These are phyloP conservation scores for Pouteria glomerata DNA, from an alignment of 148 eudicot species.

Conservation along the genomic window DNA sequence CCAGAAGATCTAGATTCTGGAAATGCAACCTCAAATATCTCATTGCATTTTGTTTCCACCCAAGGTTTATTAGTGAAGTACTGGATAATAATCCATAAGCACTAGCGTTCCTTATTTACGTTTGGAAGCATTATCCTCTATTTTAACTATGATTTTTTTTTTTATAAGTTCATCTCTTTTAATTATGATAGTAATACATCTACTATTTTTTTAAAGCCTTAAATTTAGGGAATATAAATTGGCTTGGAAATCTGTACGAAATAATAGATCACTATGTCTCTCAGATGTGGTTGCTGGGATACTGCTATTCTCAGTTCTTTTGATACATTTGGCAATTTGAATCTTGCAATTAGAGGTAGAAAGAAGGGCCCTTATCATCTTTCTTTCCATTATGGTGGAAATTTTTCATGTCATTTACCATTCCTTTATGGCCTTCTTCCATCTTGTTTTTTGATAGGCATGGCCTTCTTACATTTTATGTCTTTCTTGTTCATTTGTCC, in stretches of 20 bases:
- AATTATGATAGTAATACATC: slow-evolving; percentile 1
- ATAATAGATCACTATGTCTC: background rate
- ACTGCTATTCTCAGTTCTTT: background rate
- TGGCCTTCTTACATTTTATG: too few relatives aligned
- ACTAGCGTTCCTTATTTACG: background rate
- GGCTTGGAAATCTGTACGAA: background rate
- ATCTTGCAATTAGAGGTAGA: slow-evolving; percentile 2
- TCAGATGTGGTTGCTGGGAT: background rate
- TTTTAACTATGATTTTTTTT: background rate
- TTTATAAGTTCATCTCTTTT: background rate
- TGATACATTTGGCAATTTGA: slow-evolving; percentile 3
- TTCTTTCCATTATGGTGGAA: slow-evolving; percentile 8
- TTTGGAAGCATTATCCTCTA: background rate
- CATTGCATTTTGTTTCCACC: slow-evolving; percentile 4
- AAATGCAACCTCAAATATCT: background rate
- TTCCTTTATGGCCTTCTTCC: slow-evolving; percentile 4
- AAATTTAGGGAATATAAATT: background rate
- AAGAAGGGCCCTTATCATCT: background rate
- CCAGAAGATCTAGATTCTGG: background rate
- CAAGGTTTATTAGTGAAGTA: background rate
- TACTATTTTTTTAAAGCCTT: background rate
- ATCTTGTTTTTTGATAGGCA: too few relatives aligned
- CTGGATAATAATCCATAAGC: background rate
- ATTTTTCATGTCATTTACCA: background rate
- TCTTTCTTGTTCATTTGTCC: background rate